Percentiles rank a stretch among this genome's conserved stretches.
phyloP scores from a whole-genome alignment of 495 filamentous ascomycete genomes.

The Aspergillus diversus region DNA sequence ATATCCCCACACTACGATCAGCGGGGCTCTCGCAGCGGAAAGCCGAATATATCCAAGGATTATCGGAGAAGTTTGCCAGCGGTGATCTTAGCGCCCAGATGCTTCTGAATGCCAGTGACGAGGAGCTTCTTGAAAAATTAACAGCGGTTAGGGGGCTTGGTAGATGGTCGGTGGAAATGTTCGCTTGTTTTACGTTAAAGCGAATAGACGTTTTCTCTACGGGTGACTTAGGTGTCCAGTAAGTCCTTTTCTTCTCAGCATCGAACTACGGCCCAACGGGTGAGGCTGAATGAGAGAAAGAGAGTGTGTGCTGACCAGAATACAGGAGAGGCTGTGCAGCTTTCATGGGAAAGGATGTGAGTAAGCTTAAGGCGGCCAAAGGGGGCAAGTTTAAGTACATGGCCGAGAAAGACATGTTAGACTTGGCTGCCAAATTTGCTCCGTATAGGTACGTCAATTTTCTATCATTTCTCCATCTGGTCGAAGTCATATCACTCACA shows the following conservation, averaged over 20 bases:
- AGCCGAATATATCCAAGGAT: constrained; percentile 87
- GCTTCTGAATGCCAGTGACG: constrained; percentile 77
- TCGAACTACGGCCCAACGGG: not conserved
- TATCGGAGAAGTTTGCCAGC: constrained; percentile 77
- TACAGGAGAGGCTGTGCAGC: constrained; percentile 82
- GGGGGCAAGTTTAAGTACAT: constrained; percentile 98
- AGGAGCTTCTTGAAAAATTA: constrained; percentile 79
- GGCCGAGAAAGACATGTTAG: constrained; percentile 88
- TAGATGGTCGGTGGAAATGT: constrained; percentile 95
- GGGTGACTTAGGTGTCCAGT: constrained; percentile 93
- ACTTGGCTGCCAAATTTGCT: constrained; percentile 75
- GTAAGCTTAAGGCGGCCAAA: constrained; percentile 73
- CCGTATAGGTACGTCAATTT: constrained; percentile 71
- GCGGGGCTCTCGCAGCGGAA: constrained; percentile 91
- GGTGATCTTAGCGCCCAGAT: constrained; percentile 76
- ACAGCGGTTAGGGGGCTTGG: constrained; percentile 88
- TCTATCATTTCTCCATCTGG: not conserved
- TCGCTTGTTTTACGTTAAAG: constrained; percentile 89
- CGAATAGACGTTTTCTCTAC: constrained; percentile 90
- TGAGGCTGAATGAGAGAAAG: not conserved
- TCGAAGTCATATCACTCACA: constrained; percentile 20
- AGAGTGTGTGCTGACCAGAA: not conserved
- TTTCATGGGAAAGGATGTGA: constrained; percentile 80
- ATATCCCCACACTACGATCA: constrained; percentile 69
- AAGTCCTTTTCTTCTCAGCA: constrained; percentile 27